Evolutionary conservation across 129 eudicot species (phyloP), one percentile per base, ranked within the genome.

Genomic region (Artemisia annua): DNA sequence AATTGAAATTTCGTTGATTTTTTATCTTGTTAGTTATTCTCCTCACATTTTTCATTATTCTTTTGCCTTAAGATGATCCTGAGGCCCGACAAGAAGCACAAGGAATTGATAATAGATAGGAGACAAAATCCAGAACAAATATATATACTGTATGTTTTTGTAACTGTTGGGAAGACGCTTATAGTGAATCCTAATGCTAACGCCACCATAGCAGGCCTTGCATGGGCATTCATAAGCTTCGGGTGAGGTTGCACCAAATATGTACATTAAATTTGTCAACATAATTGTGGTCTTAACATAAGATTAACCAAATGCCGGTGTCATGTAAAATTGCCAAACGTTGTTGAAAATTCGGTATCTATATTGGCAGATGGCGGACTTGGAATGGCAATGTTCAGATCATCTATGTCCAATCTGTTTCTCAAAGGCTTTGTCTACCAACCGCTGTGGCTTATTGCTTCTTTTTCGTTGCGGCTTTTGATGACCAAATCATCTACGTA

Each of bases 361-460:
- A 84, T 88, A 69, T 53, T 88, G 66, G 56, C 97, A 10, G 88
- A 91, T 75, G 97, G 96, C 69, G 92, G 97, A 61, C 92, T 91
- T n/a, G 97, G 97, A 75, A 91, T 91, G 97, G 90, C 96, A 73
- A 91, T 91, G 97, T 91, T 88, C 87, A 91, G 97, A 26, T 26
- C 30, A 26, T 26, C 30, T 26, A 26, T 1, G 30, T 26, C 30
- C 30, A 0, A 26, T 26, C 30, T 26, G 4, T 26, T 26, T 26
- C 30, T 26, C 30, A 26, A 26, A 26, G 3, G 30, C 30, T 26
- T 26, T 26, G 30, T 26, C 30, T 26, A 26, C 30, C 30, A 26
- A 26, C 30, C 4, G 4, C 4, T 26, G 1, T 26, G 30, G 30
- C 30, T 26, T 26, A 26, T 26, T 26, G 30, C 30, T 26, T 26